Evolutionary conservation across 1,284 basidiomycete species (phyloP).

Genomic region (Ceratobasidium sp.): DNA sequence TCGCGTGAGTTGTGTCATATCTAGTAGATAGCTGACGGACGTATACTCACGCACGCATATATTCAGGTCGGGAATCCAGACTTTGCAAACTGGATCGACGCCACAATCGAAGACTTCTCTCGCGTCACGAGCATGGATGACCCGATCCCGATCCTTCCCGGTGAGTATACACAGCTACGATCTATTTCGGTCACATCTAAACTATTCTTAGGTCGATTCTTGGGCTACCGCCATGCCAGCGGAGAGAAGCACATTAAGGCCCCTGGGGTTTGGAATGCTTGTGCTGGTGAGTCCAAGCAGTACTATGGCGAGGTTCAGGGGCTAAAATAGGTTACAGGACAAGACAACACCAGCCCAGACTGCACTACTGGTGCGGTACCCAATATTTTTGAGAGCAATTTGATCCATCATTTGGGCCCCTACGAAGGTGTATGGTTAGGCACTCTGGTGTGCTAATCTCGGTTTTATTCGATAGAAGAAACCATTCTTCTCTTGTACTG

Average conservation of each 20-base stretch:
- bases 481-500: no score
- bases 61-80: conserved; percentile 36
- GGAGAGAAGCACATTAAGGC: conserved; percentile 37
- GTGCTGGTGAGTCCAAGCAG: background rate
- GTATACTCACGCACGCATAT: background rate
- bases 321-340: conserved; percentile 1
- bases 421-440: conserved; percentile 38
- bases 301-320: background rate
- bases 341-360: conserved; percentile 35
- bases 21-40: background rate
- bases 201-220: conserved; percentile 7
- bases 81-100: conserved; percentile 36
- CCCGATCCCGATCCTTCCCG: conserved; percentile 17
- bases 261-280: conserved; percentile 27
- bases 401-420: conserved; percentile 40
- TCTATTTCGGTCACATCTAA: background rate
- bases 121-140: conserved; percentile 34
- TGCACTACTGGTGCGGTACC: conserved; percentile 37
- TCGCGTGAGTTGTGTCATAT: background rate
- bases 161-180: background rate
- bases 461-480: background rate
- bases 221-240: conserved; percentile 33
- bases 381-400: conserved; percentile 28
- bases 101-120: conserved; percentile 23
- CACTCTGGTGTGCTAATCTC: conserved; percentile 34